Evolutionary conservation across 202 grass and related monocot species (phyloP).

Genomic region (Musa balbisiana): DNA sequence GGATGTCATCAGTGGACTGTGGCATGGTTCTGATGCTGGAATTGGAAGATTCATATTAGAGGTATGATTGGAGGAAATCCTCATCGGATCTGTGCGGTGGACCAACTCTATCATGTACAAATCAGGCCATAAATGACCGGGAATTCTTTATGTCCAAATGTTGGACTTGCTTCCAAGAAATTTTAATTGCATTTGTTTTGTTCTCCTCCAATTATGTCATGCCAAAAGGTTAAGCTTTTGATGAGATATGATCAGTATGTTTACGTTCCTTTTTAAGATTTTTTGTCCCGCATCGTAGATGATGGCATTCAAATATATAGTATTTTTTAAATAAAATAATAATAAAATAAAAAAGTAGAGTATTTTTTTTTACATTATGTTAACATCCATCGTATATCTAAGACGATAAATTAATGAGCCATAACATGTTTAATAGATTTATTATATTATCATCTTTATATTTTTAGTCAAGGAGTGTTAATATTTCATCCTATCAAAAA

Average conservation of each 20-base stretch:
- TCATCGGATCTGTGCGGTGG: not conserved
- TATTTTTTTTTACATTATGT: no score
- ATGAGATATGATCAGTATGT: not conserved
- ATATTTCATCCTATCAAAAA: no score
- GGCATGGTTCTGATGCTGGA: not conserved
- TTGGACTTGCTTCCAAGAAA: conserved; percentile 1
- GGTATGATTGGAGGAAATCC: not conserved
- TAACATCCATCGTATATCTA: no score
- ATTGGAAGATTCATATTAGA: not conserved
- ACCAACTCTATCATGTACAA: not conserved
- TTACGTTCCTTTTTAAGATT: not conserved
- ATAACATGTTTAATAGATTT: no score
- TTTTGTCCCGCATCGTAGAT: not conserved
- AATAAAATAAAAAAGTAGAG: no score
- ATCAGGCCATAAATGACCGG: not conserved
- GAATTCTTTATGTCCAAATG: not conserved
- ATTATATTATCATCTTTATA: no score
- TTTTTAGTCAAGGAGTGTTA: no score
- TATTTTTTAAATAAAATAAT: no score
- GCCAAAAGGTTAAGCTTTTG: not conserved
- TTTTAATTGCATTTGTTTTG: not conserved
- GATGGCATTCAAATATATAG: no score
- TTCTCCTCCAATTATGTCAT: not conserved
- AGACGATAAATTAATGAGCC: no score
- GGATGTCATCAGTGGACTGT: not conserved